Conservation (phyloP, 2,329 filamentous ascomycete genomes). For the Zalaria sp. region DNA sequence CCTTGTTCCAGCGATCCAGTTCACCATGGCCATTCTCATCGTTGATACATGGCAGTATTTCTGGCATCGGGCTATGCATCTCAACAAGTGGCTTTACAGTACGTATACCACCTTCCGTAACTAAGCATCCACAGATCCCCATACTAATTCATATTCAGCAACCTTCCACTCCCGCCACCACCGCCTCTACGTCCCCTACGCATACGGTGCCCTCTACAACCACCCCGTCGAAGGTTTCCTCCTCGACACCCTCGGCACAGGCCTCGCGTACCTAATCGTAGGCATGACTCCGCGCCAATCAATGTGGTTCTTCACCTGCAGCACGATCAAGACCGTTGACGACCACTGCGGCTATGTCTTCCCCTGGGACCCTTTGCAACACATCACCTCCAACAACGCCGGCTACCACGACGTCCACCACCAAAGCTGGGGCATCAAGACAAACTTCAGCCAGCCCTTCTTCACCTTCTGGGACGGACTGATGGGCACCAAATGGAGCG, state of each 20-base stretch:
- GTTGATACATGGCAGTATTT: conserved; percentile 99
- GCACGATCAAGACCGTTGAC: conserved; percentile 90
- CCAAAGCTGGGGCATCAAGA: conserved; percentile 98
- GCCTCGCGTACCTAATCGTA: conserved; percentile 66
- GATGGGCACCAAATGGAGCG: conserved; percentile 71
- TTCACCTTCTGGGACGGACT: conserved; percentile 91
- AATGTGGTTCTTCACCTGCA: conserved; percentile 78
- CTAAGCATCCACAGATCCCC: too few species aligned
- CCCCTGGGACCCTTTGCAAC: conserved; percentile 87
- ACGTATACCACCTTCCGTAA: too few species aligned
- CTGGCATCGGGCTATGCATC: conserved; percentile 88
- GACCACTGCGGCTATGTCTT: conserved; percentile 96
- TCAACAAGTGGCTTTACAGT: conserved; percentile 97
- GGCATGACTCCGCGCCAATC: conserved; percentile 75
- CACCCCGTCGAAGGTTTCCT: conserved; percentile 90
- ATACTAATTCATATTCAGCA: too few species aligned
- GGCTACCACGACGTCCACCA: conserved; percentile 97
- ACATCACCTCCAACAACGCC: conserved; percentile 86
- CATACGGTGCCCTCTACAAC: conserved; percentile 93
- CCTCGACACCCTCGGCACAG: conserved; percentile 79
- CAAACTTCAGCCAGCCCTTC: conserved; percentile 68
- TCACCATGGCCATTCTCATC: conserved; percentile 57
- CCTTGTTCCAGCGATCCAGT: conserved; percentile 62
- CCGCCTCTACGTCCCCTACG: conserved; percentile 92
- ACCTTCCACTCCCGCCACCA: conserved; percentile 93